Evolutionary conservation across 2,329 filamentous ascomycete species (phyloP).

Genomic region (Alternaria longipes): DNA sequence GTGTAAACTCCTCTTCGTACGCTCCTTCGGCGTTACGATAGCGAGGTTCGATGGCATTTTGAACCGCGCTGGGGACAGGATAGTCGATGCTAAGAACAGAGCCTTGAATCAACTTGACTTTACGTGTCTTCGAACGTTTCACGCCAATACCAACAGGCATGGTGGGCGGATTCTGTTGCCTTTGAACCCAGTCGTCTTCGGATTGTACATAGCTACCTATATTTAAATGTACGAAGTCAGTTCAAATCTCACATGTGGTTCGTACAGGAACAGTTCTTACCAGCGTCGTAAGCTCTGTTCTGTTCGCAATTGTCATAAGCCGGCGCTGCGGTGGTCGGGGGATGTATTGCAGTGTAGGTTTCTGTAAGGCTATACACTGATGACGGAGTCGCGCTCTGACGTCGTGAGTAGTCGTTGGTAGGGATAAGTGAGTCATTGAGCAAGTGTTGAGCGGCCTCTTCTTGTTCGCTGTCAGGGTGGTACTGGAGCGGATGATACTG

Average conservation of each 20-base stretch:
- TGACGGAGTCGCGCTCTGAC: no score
- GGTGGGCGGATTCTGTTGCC: not conserved
- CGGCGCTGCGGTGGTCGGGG: no score
- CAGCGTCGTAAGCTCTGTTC: no score
- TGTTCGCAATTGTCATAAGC: no score
- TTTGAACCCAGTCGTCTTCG: not conserved
- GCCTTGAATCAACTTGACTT: not conserved
- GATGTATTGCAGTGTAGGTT: no score
- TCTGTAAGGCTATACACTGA: no score
- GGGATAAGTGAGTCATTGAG: not conserved
- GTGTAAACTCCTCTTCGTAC: slow-evolving; percentile 6
- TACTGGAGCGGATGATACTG: not conserved
- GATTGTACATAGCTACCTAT: not conserved
- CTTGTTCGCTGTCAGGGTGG: not conserved
- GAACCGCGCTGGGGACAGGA: not conserved
- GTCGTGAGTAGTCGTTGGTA: not conserved
- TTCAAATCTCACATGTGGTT: no score
- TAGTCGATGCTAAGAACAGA: not conserved
- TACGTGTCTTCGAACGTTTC: not conserved
- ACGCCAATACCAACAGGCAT: not conserved
- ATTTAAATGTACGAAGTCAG: not conserved
- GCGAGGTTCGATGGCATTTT: not conserved
- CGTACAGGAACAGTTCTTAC: no score
- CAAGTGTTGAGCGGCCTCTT: not conserved
- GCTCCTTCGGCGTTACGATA: not conserved